Percentiles rank a stretch among this genome's conserved stretches.
These are phyloP conservation scores for Aspergillus calidoustus DNA, from an alignment of 2,329 filamentous ascomycete genomes.

Conservation along the genomic window DNA sequence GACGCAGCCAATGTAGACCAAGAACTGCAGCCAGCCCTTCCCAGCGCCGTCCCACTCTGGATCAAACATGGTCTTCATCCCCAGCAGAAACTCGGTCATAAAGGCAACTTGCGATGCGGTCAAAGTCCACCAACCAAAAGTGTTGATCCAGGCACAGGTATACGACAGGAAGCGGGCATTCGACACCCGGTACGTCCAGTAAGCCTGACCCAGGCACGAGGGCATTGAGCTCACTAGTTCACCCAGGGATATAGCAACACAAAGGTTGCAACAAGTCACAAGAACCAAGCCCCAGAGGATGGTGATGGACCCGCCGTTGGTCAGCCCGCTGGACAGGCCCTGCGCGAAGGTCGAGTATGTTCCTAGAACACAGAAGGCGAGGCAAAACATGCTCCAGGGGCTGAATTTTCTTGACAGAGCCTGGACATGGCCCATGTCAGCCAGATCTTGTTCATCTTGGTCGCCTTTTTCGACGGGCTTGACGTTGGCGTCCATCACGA, in stretches of 20 bases:
- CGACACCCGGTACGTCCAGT: constrained; percentile 58
- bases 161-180: constrained; percentile 58
- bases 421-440: constrained; percentile 49
- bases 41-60: constrained; percentile 51
- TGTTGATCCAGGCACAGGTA: constrained; percentile 65
- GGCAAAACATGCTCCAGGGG: constrained; percentile 61
- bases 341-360: constrained; percentile 65
- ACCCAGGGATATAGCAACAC: constrained; percentile 67
- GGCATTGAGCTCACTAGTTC: constrained; percentile 70
- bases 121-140: constrained; percentile 63
- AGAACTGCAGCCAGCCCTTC: constrained; percentile 58
- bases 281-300: constrained; percentile 72
- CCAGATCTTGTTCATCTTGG: constrained; percentile 49
- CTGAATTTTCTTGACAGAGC: constrained; percentile 55
- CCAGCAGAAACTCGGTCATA: constrained; percentile 62
- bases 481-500: background rate
- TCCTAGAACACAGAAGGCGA: constrained; percentile 62
- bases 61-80: constrained; percentile 61
- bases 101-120: constrained; percentile 62
- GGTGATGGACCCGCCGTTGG: constrained; percentile 69
- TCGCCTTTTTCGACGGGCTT: constrained; percentile 37
- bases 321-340: constrained; percentile 56
- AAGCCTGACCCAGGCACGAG: constrained; percentile 65
- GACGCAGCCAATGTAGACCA: constrained; percentile 60
- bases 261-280: constrained; percentile 64